Evolutionary conservation across 163 green algal genomes (phyloP).

Genomic region (Scenedesmus sp.): DNA sequence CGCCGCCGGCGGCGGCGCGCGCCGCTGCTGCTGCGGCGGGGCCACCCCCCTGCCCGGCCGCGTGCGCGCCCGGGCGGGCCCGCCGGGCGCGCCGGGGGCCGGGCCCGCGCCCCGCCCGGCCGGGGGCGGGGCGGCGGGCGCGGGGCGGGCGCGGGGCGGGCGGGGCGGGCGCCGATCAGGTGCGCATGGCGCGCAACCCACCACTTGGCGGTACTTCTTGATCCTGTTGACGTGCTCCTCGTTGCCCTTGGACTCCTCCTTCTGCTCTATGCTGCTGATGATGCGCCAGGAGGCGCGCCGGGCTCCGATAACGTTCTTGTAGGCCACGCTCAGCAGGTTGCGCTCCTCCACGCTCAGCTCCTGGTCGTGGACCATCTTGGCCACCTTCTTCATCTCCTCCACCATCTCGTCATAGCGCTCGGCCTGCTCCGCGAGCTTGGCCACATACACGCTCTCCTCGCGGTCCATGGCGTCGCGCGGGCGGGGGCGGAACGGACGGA

Average conservation of each 20-base stretch:
- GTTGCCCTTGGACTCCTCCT: conserved; percentile 99
- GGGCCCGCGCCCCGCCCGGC: too few relatives aligned
- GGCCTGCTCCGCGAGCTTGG: conserved; percentile 76
- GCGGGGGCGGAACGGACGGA: neutral
- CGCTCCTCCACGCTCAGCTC: conserved; percentile 98
- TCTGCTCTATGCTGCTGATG: conserved; percentile 99
- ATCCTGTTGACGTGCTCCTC: conserved; percentile 94
- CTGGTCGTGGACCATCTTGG: conserved; percentile 86
- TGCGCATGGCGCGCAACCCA: conserved; percentile 57
- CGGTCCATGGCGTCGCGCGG: conserved; percentile 26
- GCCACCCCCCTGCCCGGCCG: too few relatives aligned
- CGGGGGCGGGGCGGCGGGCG: too few relatives aligned
- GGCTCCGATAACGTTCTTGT: conserved; percentile 99
- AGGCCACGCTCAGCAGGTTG: conserved; percentile 98
- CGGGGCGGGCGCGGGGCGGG: too few relatives aligned
- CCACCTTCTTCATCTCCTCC: conserved; percentile 92
- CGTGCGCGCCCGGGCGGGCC: neutral
- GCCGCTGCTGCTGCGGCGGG: too few relatives aligned
- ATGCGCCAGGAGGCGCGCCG: conserved; percentile 98
- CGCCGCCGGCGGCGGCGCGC: neutral
- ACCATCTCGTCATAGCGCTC: conserved; percentile 98
- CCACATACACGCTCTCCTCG: conserved; percentile 59
- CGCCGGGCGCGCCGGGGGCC: too few relatives aligned
- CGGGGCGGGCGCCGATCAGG: too few relatives aligned
- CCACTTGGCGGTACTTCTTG: conserved; percentile 90